Evolutionary conservation across 2,329 filamentous ascomycete species (phyloP).

Genomic region (Pestalotiopsis fici): DNA sequence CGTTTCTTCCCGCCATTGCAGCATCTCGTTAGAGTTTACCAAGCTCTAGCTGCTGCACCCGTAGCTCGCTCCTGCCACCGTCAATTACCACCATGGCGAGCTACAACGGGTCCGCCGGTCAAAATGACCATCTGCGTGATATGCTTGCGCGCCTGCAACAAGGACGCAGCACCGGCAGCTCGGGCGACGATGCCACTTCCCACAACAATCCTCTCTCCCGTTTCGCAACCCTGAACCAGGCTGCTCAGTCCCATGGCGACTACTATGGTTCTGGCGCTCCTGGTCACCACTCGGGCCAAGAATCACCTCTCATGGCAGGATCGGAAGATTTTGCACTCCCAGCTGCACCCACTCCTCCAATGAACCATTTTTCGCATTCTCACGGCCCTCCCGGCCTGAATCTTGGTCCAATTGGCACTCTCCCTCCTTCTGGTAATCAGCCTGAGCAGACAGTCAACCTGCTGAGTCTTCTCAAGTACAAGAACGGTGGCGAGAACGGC

Average conservation of each 20-base stretch:
- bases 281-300: conserved; percentile 20
- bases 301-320: conserved; percentile 26
- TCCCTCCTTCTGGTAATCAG: conserved; percentile 29
- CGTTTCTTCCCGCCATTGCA: not conserved
- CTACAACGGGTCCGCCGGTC: conserved; percentile 30
- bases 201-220: conserved; percentile 30
- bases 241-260: conserved; percentile 14
- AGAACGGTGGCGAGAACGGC: conserved; percentile 20
- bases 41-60: conserved; percentile 7
- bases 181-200: conserved; percentile 12
- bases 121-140: conserved; percentile 36
- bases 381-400: conserved; percentile 38
- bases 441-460: conserved; percentile 55
- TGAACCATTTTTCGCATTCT: conserved; percentile 36
- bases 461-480: conserved; percentile 65
- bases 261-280: conserved; percentile 27
- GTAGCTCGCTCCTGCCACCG: conserved; percentile 8
- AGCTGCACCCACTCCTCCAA: conserved; percentile 48
- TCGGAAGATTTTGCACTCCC: conserved; percentile 37
- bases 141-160: conserved; percentile 39
- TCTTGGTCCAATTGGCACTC: conserved; percentile 53
- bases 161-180: conserved; percentile 21
- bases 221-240: conserved; percentile 29
- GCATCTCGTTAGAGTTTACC: not conserved
- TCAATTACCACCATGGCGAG: conserved; percentile 33